These are phyloP conservation scores for Plasmodium knowlesi DNA, from an alignment of 169 alveolate species.

Conservation along the genomic window DNA sequence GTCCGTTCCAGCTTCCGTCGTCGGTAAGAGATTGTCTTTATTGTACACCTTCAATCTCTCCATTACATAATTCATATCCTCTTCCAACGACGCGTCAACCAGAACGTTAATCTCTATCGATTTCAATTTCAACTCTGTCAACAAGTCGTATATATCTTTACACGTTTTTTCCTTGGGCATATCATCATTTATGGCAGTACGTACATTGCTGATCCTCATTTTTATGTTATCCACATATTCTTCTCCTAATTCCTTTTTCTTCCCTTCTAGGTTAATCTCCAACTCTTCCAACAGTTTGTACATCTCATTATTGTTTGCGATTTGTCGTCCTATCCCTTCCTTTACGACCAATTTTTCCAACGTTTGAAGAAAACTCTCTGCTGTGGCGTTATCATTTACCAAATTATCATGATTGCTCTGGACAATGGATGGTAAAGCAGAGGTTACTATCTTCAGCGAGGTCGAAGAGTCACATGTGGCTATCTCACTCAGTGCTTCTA, in stretches of 20 bases:
- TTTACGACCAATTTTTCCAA: constrained; percentile 74
- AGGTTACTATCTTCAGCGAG: constrained; percentile 72
- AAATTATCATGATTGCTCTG: constrained; percentile 69
- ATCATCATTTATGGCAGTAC: constrained; percentile 80
- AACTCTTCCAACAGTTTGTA: constrained; percentile 74
- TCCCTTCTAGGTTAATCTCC: constrained; percentile 24
- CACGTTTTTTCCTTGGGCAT: constrained; percentile 83
- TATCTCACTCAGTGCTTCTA: constrained; percentile 74
- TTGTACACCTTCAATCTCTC: constrained; percentile 40
- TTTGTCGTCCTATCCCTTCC: constrained; percentile 84
- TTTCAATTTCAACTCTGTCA: constrained; percentile 75
- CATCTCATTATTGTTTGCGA: constrained; percentile 75
- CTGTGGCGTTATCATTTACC: constrained; percentile 62
- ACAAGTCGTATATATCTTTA: constrained; percentile 78
- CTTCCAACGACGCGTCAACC: constrained; percentile 67
- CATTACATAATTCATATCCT: constrained; percentile 66
- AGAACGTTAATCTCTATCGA: constrained; percentile 50
- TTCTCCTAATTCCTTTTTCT: constrained; percentile 74
- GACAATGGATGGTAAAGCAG: constrained; percentile 77
- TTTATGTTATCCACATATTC: constrained; percentile 67
- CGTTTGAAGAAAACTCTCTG: constrained; percentile 68
- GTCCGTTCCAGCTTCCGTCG: constrained; percentile 76
- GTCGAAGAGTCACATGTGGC: constrained; percentile 74
- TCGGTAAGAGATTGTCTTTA: constrained; percentile 45
- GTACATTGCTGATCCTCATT: constrained; percentile 54